Evolutionary conservation across 352 stramenopile species (phyloP).

Genomic region (Globisporangium takayamanum): DNA sequence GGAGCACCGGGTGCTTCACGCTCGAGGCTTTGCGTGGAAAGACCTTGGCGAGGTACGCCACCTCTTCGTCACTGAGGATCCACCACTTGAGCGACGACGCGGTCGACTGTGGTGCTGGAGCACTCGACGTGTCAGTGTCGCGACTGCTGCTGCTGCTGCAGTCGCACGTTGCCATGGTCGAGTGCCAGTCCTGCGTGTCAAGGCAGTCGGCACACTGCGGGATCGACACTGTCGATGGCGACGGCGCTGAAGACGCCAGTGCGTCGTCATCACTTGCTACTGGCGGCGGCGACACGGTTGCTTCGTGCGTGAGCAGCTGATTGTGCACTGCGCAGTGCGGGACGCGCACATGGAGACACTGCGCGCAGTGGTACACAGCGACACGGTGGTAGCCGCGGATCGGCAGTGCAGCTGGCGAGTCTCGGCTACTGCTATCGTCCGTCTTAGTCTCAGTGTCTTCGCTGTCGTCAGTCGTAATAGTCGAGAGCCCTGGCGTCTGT

Average conservation of each 20-base stretch:
- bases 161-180: conserved; percentile 20
- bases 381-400: conserved; percentile 69
- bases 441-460: conserved; percentile 2
- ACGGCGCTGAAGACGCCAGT: neutral
- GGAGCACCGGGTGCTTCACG: conserved; percentile 56
- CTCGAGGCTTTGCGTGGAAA: conserved; percentile 36
- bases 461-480: conserved; percentile 16
- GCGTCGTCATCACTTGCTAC: conserved; percentile 1
- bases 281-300: conserved; percentile 20
- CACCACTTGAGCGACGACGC: conserved; percentile 45
- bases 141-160: conserved; percentile 13
- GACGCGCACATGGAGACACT: conserved; percentile 44
- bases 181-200: conserved; percentile 39
- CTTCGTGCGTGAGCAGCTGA: conserved; percentile 42
- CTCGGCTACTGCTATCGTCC: neutral
- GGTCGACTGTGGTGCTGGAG: neutral
- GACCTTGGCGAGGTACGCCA: conserved; percentile 55
- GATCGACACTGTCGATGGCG: conserved; percentile 15
- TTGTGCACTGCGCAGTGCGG: conserved; percentile 42
- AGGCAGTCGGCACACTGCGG: conserved; percentile 53
- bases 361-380: conserved; percentile 49
- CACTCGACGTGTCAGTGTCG: neutral
- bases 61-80: conserved; percentile 70
- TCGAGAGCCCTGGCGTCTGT: neutral
- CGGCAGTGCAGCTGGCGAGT: conserved; percentile 20